Percentiles rank a stretch among this genome's conserved stretches.
Evolutionary conservation across 1,139 yeast species (phyloP).

Genomic region (Geotrichum reessii): DNA sequence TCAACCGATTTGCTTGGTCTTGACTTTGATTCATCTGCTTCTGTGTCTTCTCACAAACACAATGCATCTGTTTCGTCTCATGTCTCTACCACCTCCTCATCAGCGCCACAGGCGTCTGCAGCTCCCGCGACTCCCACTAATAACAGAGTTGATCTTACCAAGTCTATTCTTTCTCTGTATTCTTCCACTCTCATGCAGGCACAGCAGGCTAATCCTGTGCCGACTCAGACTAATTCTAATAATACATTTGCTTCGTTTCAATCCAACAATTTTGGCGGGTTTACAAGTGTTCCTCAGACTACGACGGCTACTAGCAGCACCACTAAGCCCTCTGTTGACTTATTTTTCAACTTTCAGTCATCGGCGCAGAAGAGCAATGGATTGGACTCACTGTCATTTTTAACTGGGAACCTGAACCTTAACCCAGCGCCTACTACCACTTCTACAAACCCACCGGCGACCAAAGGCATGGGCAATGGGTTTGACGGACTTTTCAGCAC

Average conservation of each 20-base stretch:
- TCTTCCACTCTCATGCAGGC: conserved; percentile 50
- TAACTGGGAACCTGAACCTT: background rate
- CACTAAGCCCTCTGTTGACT: background rate
- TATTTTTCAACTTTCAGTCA: background rate
- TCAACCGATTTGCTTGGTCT: conserved; percentile 14
- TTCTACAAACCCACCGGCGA: background rate
- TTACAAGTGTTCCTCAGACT: background rate
- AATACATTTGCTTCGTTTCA: conserved; percentile 1
- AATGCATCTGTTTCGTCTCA: conserved; percentile 18
- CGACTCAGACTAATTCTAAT: background rate
- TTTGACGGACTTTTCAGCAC: background rate
- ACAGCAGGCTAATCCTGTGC: background rate
- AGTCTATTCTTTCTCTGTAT: conserved; percentile 82
- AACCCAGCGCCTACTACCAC: background rate
- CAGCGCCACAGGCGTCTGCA: conserved; percentile 18
- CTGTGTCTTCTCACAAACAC: conserved; percentile 15
- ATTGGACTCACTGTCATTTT: background rate
- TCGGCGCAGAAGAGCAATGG: conserved; percentile 25
- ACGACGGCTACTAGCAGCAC: background rate
- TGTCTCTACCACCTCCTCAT: conserved; percentile 22
- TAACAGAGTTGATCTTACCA: conserved; percentile 70
- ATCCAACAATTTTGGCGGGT: conserved; percentile 1
- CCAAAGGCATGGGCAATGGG: background rate
- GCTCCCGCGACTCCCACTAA: conserved; percentile 22
- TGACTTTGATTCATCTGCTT: conserved; percentile 18